These are phyloP conservation scores for Diaporthe capsici DNA, from an alignment of 2,329 filamentous ascomycete genomes.

Conservation along the genomic window DNA sequence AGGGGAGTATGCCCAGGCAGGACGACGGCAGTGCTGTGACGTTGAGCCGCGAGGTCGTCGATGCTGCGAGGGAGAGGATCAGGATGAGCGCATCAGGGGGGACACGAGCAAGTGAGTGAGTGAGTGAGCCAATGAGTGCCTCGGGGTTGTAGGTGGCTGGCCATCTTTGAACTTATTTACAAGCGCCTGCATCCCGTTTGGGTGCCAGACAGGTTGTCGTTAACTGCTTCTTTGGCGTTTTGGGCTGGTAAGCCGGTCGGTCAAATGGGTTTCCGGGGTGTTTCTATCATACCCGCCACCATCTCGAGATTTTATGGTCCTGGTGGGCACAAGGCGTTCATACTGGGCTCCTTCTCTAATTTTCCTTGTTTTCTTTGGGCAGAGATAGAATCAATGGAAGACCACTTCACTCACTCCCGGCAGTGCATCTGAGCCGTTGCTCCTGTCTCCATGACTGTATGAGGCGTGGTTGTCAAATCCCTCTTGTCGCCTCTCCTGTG, in stretches of 20 bases:
- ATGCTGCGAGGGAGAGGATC: slow-evolving; percentile 27
- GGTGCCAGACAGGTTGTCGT: not conserved
- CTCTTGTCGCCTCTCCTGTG: not conserved
- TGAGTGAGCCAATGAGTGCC: not conserved
- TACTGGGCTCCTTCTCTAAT: not conserved
- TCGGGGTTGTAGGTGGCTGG: not conserved
- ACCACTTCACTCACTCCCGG: not conserved
- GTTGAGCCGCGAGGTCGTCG: slow-evolving; percentile 18
- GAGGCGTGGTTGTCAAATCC: not conserved
- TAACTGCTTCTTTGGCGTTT: not conserved
- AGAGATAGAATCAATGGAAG: slow-evolving; percentile 10
- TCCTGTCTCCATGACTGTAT: too few species aligned
- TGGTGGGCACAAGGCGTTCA: slow-evolving; percentile 19
- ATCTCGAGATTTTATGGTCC: not conserved
- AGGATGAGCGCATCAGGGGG: slow-evolving; percentile 5
- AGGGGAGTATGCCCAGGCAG: slow-evolving; percentile 30
- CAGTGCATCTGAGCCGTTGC: not conserved
- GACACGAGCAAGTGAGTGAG: not conserved
- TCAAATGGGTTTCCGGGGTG: not conserved
- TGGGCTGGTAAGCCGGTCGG: not conserved
- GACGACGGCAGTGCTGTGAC: slow-evolving; percentile 27
- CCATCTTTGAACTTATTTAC: not conserved
- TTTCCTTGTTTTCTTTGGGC: too few species aligned
- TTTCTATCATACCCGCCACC: slow-evolving; percentile 19
- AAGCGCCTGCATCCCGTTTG: not conserved